Evolutionary conservation across 2,329 filamentous ascomycete species (phyloP).

Genomic region (Lasiodiplodia citricola): DNA sequence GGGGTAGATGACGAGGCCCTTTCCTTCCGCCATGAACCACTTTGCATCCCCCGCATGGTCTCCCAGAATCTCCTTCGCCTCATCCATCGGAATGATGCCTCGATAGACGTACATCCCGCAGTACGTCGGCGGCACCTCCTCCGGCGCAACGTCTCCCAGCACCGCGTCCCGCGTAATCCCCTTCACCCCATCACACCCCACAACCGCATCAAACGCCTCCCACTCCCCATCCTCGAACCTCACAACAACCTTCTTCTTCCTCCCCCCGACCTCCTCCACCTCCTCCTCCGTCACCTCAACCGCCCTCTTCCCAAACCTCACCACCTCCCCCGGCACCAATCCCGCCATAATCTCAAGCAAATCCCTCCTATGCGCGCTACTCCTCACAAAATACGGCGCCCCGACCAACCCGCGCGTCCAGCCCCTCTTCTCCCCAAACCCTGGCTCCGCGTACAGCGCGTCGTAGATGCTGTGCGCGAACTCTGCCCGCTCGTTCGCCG

Average conservation of each 20-base stretch:
- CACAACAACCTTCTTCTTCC: conserved; percentile 38
- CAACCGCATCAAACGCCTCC: conserved; percentile 38
- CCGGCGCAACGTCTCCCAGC: conserved; percentile 30
- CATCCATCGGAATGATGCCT: conserved; percentile 41
- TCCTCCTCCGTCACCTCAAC: conserved; percentile 39
- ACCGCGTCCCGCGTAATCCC: conserved; percentile 25
- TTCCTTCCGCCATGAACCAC: conserved; percentile 35
- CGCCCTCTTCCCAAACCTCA: conserved; percentile 38
- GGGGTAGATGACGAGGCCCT: conserved; percentile 34
- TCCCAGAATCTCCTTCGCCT: conserved; percentile 46
- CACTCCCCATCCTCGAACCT: conserved; percentile 45
- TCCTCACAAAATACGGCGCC: conserved; percentile 45
- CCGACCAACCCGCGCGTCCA: conserved; percentile 47
- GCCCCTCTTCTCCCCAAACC: conserved; percentile 45
- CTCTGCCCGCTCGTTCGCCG: conserved; percentile 45
- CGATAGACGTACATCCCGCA: conserved; percentile 38
- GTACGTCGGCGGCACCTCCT: conserved; percentile 33
- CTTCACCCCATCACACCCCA: conserved; percentile 14
- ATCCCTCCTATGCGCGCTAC: conserved; percentile 50
- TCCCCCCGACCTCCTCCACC: conserved; percentile 37
- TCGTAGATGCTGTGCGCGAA: conserved; percentile 50
- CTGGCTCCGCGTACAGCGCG: conserved; percentile 47
- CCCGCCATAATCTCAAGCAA: conserved; percentile 55
- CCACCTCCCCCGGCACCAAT: conserved; percentile 42
- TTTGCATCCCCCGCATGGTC: conserved; percentile 38